Conservation (phyloP, 2,329 filamentous ascomycete species). For the Aschersonia sp. region DNA sequence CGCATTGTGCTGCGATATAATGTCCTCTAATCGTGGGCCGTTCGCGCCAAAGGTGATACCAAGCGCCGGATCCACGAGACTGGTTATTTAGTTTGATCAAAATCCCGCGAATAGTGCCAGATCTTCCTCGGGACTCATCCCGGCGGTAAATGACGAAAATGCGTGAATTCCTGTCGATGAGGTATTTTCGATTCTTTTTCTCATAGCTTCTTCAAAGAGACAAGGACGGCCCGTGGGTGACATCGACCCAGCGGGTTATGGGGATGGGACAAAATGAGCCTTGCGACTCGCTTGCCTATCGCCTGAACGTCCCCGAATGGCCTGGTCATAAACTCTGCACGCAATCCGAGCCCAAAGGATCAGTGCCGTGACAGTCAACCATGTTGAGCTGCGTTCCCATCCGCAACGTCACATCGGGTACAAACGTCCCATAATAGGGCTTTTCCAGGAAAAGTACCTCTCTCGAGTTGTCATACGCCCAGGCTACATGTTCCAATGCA, state of each 20-base stretch:
- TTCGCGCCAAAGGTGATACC: conserved; percentile 32
- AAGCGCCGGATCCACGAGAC: conserved; percentile 30
- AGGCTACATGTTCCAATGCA: conserved; percentile 24
- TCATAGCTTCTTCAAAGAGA: conserved; percentile 30
- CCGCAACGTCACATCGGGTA: conserved; percentile 27
- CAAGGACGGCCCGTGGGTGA: conserved; percentile 24
- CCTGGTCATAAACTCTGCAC: conserved; percentile 28
- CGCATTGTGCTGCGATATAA: conserved; percentile 32
- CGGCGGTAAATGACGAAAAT: conserved; percentile 32
- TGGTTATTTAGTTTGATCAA: conserved; percentile 25
- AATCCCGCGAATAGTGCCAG: conserved; percentile 26
- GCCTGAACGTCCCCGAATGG: conserved; percentile 20
- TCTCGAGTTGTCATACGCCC: conserved; percentile 23
- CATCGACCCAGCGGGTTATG: conserved; percentile 37
- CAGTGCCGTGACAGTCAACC: conserved; percentile 26
- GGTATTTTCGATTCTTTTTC: conserved; percentile 26
- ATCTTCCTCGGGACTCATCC: conserved; percentile 8
- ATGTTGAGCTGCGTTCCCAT: conserved; percentile 25
- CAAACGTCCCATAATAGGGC: conserved; percentile 34
- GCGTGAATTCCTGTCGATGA: conserved; percentile 39
- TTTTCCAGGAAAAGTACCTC: conserved; percentile 25
- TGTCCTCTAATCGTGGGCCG: conserved; percentile 34
- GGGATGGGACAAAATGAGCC: conserved; percentile 34
- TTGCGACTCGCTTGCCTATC: conserved; percentile 25
- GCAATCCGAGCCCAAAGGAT: conserved; percentile 25